Evolutionary conservation across 2,329 filamentous ascomycete genomes (phyloP).

Genomic region (Emergomyces africanus): DNA sequence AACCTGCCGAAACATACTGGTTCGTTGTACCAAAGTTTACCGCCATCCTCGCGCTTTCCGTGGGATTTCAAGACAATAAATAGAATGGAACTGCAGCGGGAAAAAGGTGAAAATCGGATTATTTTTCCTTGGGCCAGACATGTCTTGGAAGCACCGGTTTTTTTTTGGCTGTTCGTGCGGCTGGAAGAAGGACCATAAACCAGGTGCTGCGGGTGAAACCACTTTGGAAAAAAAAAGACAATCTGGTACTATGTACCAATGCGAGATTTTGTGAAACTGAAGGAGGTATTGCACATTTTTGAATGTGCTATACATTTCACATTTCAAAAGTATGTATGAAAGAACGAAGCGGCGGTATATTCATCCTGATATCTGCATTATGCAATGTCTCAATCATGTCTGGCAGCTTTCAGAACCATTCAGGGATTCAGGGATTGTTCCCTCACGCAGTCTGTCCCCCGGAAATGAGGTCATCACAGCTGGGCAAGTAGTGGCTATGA

Average conservation of each 20-base stretch:
- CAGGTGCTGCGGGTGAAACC: no score
- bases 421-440: no score
- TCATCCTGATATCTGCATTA: background rate
- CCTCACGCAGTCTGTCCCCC: no score
- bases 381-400: conserved; percentile 26
- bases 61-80: no score
- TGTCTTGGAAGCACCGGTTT: no score
- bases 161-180: background rate
- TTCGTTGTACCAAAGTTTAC: background rate
- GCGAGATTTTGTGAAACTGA: conserved; percentile 14
- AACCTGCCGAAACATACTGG: background rate
- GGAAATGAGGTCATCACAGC: conserved; percentile 36
- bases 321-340: background rate
- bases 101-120: no score
- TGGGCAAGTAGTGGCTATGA: no score
- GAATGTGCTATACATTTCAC: background rate
- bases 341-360: background rate
- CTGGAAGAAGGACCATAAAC: background rate
- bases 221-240: background rate
- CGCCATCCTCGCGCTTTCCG: no score
- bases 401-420: conserved; percentile 35
- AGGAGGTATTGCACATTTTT: conserved; percentile 9
- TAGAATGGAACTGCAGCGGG: no score
- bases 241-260: background rate
- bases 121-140: no score